phyloP scores from a whole-genome alignment of 139 green algal genomes.

The Volvox africanus region DNA sequence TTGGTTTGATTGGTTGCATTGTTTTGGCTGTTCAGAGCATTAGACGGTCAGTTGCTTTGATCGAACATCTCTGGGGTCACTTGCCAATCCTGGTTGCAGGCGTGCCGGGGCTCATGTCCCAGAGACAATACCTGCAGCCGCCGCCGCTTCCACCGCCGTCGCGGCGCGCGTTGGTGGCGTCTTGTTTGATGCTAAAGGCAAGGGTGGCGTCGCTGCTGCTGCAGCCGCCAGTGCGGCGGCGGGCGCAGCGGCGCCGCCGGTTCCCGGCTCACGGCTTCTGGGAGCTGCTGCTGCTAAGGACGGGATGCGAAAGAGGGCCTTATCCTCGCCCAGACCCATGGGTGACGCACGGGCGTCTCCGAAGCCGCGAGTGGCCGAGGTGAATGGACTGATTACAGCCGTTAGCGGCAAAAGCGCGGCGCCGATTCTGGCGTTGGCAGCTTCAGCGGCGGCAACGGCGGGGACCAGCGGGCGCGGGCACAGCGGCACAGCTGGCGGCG shows the following conservation, averaged over 20 bases:
- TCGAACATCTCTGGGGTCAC: too few relatives aligned
- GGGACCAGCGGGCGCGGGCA: background rate
- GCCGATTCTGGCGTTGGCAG: background rate
- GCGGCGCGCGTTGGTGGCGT: too few relatives aligned
- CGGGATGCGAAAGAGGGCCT: background rate
- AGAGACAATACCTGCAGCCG: background rate
- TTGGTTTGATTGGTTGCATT: too few relatives aligned
- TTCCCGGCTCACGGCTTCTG: constrained; percentile 8
- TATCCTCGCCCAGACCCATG: background rate
- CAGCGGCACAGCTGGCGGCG: background rate
- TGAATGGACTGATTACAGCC: background rate
- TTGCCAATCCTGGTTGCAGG: background rate
- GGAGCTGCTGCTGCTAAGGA: background rate
- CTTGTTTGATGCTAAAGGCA: background rate
- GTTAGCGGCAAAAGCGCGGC: background rate
- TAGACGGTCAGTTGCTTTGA: too few relatives aligned
- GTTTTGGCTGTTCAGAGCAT: too few relatives aligned
- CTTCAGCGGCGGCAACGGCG: background rate
- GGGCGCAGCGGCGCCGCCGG: background rate
- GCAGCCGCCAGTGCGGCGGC: background rate
- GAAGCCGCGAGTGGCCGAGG: background rate
- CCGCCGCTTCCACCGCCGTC: too few relatives aligned
- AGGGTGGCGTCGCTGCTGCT: background rate
- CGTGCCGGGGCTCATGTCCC: background rate
- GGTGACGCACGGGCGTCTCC: background rate